Conservation (phyloP, 345 rosid species). For the Draba incana region DNA sequence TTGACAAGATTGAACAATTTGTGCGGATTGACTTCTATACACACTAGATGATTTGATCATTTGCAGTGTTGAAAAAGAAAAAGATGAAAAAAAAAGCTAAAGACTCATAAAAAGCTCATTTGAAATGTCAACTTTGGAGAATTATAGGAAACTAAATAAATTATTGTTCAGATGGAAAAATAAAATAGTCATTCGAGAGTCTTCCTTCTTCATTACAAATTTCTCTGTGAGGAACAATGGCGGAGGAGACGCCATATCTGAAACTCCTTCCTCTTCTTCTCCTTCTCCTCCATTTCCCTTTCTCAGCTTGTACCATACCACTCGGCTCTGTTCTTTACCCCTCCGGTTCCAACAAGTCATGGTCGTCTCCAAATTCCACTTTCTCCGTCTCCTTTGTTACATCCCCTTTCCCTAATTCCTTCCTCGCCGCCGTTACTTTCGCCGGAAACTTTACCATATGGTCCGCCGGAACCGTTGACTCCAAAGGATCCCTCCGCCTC, state of each 20-base stretch:
- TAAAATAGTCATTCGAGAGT: constrained; percentile 10
- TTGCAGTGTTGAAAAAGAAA: too few relatives aligned
- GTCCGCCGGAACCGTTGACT: constrained; percentile 64
- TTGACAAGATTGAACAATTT: too few relatives aligned
- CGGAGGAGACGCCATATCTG: constrained; percentile 24
- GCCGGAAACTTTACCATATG: constrained; percentile 52
- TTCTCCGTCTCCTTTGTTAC: constrained; percentile 57
- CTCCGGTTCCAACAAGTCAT: constrained; percentile 43
- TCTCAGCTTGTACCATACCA: constrained; percentile 37
- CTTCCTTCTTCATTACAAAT: neutral
- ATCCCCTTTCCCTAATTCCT: constrained; percentile 41
- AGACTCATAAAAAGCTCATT: too few relatives aligned
- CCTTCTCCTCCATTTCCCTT: constrained; percentile 17
- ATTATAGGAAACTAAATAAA: neutral
- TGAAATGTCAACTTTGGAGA: too few relatives aligned
- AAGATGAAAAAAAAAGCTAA: too few relatives aligned
- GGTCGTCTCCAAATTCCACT: constrained; percentile 49
- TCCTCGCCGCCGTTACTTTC: constrained; percentile 49
- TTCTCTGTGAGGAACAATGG: constrained; percentile 27
- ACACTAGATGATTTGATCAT: too few relatives aligned
- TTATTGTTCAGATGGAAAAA: neutral
- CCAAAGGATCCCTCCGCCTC: constrained; percentile 52
- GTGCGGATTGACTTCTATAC: too few relatives aligned
- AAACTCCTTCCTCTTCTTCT: constrained; percentile 16
- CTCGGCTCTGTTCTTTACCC: constrained; percentile 54